Conservation (phyloP, 1,284 basidiomycete species). For the Mycosarcoma mackinlayi region DNA sequence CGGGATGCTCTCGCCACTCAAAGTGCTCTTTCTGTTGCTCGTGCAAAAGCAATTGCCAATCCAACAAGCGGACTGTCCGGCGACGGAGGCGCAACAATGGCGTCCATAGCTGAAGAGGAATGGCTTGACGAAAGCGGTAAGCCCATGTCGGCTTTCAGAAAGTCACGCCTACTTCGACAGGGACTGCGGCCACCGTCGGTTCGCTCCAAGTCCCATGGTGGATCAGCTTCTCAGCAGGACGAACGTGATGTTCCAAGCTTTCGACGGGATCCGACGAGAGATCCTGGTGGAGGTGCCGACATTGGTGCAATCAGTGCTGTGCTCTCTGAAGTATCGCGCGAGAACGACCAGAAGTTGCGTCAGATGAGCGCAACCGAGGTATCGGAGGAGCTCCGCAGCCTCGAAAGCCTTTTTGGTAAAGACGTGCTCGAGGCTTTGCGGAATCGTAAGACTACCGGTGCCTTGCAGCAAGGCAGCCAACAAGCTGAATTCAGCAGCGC, state of each 20-base stretch:
- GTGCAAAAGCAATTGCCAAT: not conserved
- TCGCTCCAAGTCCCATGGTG: constrained; percentile 6
- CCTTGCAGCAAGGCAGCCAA: constrained; percentile 1
- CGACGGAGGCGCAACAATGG: no score
- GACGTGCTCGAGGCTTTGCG: constrained; percentile 56
- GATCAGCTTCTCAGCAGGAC: not conserved
- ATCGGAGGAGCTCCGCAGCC: constrained; percentile 54
- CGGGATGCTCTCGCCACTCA: constrained; percentile 20
- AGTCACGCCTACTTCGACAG: constrained; percentile 49
- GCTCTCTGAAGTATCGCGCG: constrained; percentile 41
- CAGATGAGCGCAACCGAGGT: constrained; percentile 57
- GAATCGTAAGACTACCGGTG: constrained; percentile 30
- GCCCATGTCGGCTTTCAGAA: constrained; percentile 64
- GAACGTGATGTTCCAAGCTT: constrained; percentile 9
- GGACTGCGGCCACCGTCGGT: constrained; percentile 33
- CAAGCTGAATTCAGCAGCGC: not conserved
- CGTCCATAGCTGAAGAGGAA: constrained; percentile 29
- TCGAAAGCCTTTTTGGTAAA: constrained; percentile 57
- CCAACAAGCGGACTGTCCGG: not conserved
- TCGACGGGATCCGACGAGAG: constrained; percentile 50
- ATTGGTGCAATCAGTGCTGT: constrained; percentile 52
- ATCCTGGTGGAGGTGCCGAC: constrained; percentile 61
- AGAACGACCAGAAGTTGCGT: constrained; percentile 57
- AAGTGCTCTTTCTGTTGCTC: constrained; percentile 6
- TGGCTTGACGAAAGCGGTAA: constrained; percentile 54